phyloP scores from a whole-genome alignment of 176 grass and related monocot species.

The Elymus sibiricus region DNA sequence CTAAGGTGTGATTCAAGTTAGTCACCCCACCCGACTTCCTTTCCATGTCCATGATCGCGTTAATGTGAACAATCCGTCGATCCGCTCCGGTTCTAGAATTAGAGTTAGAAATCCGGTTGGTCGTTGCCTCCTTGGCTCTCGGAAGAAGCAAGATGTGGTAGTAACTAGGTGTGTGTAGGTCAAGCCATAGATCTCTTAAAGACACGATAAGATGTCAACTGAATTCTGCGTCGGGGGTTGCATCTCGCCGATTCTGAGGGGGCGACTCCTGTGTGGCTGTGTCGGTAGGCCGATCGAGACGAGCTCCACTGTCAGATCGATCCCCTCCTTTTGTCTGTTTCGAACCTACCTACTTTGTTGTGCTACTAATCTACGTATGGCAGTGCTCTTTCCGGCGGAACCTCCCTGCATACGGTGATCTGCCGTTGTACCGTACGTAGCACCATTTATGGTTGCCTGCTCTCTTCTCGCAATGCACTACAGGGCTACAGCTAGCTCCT shows the following conservation, averaged over 20 bases:
- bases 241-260: neutral
- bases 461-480: neutral
- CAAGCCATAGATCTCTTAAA: constrained; percentile 5
- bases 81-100: neutral
- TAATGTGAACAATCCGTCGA: constrained; percentile 14
- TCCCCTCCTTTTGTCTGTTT: constrained; percentile 25
- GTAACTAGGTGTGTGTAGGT: neutral
- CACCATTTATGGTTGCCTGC: neutral
- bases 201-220: constrained; percentile 14
- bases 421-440: neutral
- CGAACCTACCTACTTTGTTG: neutral
- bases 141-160: neutral
- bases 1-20: neutral
- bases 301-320: neutral
- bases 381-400: too few relatives aligned
- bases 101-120: neutral
- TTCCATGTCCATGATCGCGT: neutral
- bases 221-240: neutral
- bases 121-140: neutral
- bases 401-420: neutral
- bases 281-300: constrained; percentile 3
- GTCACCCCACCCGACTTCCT: neutral
- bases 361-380: neutral
- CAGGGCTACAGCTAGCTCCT: neutral
- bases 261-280: neutral